A percentile compares a stretch with the other conserved stretches of the same genome.
phyloP scores from a whole-genome alignment of 768 basidiomycete species.

The Mycena vitilis region DNA sequence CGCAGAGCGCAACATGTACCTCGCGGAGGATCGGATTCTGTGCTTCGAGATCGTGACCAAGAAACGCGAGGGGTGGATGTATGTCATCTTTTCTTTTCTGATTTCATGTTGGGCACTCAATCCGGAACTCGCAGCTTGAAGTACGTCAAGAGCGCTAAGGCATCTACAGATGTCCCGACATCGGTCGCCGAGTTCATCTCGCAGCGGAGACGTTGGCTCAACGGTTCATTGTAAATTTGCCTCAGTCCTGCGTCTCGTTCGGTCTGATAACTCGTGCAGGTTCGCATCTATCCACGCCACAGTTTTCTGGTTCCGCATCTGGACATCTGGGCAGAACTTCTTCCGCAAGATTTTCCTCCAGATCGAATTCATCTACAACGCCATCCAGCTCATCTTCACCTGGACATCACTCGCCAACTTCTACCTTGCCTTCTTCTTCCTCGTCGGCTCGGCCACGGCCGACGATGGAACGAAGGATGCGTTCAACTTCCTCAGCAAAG shows the following conservation, averaged over 20 bases:
- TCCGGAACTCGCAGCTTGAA: conserved; percentile 53
- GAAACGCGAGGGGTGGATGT: conserved; percentile 86
- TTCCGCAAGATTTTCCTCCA: conserved; percentile 84
- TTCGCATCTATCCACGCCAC: conserved; percentile 96
- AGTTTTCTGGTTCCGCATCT: conserved; percentile 88
- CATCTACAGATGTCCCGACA: conserved; percentile 95
- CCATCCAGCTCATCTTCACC: conserved; percentile 88
- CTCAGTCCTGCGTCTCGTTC: too few relatives aligned
- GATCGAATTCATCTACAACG: conserved; percentile 93
- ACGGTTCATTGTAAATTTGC: conserved; percentile 71
- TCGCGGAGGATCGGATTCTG: conserved; percentile 90
- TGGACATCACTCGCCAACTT: conserved; percentile 96
- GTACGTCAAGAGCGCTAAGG: conserved; percentile 95
- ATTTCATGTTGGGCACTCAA: conserved; percentile 4
- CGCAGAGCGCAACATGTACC: conserved; percentile 87
- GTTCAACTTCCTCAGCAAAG: conserved; percentile 82
- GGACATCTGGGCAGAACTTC: conserved; percentile 91
- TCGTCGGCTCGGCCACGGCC: conserved; percentile 84
- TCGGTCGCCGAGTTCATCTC: conserved; percentile 94
- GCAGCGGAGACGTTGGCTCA: conserved; percentile 90
- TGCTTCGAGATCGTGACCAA: conserved; percentile 96
- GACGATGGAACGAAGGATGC: conserved; percentile 63
- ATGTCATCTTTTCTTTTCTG: conserved; percentile 47
- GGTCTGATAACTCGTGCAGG: too few relatives aligned
- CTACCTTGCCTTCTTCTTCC: conserved; percentile 93